These are phyloP conservation scores for Hansenula lynferdii DNA, from an alignment of 1,139 yeast genomes.

Conservation along the genomic window DNA sequence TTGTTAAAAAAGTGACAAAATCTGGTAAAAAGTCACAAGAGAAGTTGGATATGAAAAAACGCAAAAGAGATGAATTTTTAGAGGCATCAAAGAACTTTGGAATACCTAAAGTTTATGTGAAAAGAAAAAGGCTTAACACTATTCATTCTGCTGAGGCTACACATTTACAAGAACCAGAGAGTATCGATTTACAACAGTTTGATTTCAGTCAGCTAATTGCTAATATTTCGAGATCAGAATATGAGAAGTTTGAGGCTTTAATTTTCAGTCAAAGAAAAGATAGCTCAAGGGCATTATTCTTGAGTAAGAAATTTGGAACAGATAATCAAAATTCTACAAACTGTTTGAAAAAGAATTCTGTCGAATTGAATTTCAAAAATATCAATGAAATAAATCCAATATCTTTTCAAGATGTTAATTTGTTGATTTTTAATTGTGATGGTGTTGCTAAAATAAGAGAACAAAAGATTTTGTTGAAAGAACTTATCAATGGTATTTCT, in stretches of 20 bases:
- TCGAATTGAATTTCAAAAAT: slow-evolving; percentile 7
- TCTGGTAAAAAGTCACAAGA: slow-evolving; percentile 26
- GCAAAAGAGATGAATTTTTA: slow-evolving; percentile 39
- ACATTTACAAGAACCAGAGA: neutral
- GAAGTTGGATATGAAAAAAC: slow-evolving; percentile 28
- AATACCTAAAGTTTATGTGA: slow-evolving; percentile 24
- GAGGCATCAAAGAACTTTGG: slow-evolving; percentile 30
- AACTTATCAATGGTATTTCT: slow-evolving; percentile 28
- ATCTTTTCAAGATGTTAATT: slow-evolving; percentile 23
- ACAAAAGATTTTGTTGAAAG: slow-evolving; percentile 28
- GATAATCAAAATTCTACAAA: slow-evolving; percentile 1
- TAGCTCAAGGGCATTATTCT: slow-evolving; percentile 14
- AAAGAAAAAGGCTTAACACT: slow-evolving; percentile 15
- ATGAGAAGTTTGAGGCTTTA: slow-evolving; percentile 24
- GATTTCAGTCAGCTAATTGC: slow-evolving; percentile 13
- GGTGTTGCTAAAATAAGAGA: slow-evolving; percentile 28
- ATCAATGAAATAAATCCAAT: slow-evolving; percentile 13
- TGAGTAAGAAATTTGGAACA: slow-evolving; percentile 15
- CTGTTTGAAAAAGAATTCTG: neutral
- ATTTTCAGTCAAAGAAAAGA: slow-evolving; percentile 14
- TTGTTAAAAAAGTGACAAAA: slow-evolving; percentile 24
- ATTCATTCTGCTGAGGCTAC: neutral
- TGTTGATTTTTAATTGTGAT: slow-evolving; percentile 32
- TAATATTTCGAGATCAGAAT: slow-evolving; percentile 10
- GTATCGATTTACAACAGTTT: slow-evolving; percentile 12